These are phyloP conservation scores for Xylaria bambusicola DNA, from an alignment of 495 filamentous ascomycete genomes.

Conservation along the genomic window DNA sequence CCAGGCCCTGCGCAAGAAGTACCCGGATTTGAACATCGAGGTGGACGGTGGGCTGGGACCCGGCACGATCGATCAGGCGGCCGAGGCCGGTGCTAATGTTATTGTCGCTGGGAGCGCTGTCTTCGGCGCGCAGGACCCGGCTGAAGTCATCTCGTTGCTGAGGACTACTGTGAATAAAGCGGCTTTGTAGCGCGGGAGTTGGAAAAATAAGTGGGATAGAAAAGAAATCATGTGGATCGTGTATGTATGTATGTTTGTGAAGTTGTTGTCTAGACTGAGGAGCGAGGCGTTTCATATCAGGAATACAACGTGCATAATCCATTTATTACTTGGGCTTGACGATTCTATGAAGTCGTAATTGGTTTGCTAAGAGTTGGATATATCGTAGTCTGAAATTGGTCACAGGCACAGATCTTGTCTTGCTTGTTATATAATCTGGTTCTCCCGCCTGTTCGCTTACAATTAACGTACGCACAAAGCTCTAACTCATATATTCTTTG, in stretches of 20 bases:
- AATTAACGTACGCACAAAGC: too few relatives aligned
- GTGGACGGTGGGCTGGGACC: constrained; percentile 90
- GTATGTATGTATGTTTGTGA: neutral
- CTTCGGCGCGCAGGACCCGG: constrained; percentile 87
- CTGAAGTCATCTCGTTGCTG: constrained; percentile 77
- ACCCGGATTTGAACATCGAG: constrained; percentile 93
- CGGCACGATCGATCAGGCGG: constrained; percentile 89
- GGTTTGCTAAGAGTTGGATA: too few relatives aligned
- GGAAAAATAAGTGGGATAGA: neutral
- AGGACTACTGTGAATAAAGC: constrained; percentile 74
- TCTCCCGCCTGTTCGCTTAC: too few relatives aligned
- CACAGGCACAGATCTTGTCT: too few relatives aligned
- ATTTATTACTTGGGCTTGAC: neutral
- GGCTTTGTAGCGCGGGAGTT: constrained; percentile 18
- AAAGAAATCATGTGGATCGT: too few relatives aligned
- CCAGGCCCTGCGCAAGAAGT: constrained; percentile 72
- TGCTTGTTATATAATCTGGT: too few relatives aligned
- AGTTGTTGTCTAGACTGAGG: constrained; percentile 5
- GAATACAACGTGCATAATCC: neutral
- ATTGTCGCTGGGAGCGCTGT: constrained; percentile 98
- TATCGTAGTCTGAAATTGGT: too few relatives aligned
- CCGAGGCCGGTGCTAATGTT: constrained; percentile 94
- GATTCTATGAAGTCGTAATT: too few relatives aligned
- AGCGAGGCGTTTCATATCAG: neutral
- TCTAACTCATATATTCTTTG: too few relatives aligned